Evolutionary conservation across 257 asterid genomes (phyloP).

Genomic region (Nicotiana attenuata): DNA sequence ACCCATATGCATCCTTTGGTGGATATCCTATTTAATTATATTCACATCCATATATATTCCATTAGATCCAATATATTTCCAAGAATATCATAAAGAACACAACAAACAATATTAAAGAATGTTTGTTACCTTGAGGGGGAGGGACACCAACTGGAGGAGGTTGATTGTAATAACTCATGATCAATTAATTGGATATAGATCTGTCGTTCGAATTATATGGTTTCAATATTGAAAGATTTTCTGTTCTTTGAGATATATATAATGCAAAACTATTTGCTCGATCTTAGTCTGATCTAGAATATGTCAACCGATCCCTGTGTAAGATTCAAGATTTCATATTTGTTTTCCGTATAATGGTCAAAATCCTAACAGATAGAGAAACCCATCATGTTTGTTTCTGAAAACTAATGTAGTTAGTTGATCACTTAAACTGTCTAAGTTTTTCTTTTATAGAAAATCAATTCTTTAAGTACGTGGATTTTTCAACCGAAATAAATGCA

Average conservation of each 20-base stretch:
- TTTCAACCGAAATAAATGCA: background rate
- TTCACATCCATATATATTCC: background rate
- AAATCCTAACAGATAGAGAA: background rate
- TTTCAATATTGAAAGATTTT: background rate
- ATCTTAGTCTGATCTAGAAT: background rate
- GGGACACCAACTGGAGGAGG: conserved; percentile 34
- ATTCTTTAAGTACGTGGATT: background rate
- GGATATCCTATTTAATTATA: conserved; percentile 31
- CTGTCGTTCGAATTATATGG: background rate
- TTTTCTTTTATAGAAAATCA: background rate
- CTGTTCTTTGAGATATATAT: background rate
- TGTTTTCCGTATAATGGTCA: background rate
- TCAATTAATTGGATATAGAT: background rate
- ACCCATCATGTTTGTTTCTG: background rate
- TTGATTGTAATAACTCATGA: conserved; percentile 39
- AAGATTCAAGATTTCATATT: background rate
- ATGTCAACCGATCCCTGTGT: background rate
- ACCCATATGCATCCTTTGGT: conserved; percentile 17
- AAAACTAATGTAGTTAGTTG: background rate
- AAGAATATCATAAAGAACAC: background rate
- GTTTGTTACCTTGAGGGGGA: conserved; percentile 34
- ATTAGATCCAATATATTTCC: conserved; percentile 9
- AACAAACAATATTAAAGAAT: background rate
- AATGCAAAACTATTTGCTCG: background rate
- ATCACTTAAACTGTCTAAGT: background rate